Conservation (phyloP, 1,284 basidiomycete genomes). For the Taiwanofungus camphoratus region DNA sequence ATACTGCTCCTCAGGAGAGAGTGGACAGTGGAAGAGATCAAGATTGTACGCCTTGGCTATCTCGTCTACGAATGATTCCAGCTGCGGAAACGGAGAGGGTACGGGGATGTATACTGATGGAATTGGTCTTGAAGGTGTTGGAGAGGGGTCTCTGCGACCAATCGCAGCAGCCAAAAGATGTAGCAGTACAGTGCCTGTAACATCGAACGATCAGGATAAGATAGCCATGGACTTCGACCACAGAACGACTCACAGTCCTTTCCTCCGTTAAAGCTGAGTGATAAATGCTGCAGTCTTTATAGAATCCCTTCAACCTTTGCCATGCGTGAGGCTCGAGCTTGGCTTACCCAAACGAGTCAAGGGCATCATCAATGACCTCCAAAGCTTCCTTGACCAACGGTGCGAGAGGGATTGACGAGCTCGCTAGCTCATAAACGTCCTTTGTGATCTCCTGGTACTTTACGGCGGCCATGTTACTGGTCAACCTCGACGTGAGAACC, state of each 20-base stretch:
- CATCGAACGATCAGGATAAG: background rate
- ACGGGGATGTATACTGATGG: slow-evolving; percentile 87
- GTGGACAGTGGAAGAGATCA: slow-evolving; percentile 62
- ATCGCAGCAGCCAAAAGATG: slow-evolving; percentile 82
- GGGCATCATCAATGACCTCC: slow-evolving; percentile 68
- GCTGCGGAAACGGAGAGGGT: slow-evolving; percentile 78
- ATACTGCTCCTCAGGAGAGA: slow-evolving; percentile 26
- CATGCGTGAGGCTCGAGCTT: slow-evolving; percentile 3
- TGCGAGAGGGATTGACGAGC: slow-evolving; percentile 49
- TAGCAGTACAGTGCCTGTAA: slow-evolving; percentile 84
- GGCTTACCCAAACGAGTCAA: slow-evolving; percentile 75
- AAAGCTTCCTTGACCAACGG: slow-evolving; percentile 69
- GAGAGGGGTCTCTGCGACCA: slow-evolving; percentile 34
- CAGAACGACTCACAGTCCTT: slow-evolving; percentile 83
- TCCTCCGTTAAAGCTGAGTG: slow-evolving; percentile 95
- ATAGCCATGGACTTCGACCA: no score
- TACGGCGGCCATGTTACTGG: slow-evolving; percentile 18
- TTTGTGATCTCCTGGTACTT: slow-evolving; percentile 36
- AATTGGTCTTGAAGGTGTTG: slow-evolving; percentile 46
- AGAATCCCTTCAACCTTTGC: slow-evolving; percentile 6
- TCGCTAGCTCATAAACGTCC: slow-evolving; percentile 56
- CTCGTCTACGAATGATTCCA: slow-evolving; percentile 81
- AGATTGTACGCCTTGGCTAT: slow-evolving; percentile 70
- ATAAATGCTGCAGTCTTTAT: slow-evolving; percentile 56
- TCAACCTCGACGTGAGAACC: no score